These are phyloP conservation scores for Tetrapisispora namnaoensis DNA, from an alignment of 805 yeast species.

Conservation along the genomic window DNA sequence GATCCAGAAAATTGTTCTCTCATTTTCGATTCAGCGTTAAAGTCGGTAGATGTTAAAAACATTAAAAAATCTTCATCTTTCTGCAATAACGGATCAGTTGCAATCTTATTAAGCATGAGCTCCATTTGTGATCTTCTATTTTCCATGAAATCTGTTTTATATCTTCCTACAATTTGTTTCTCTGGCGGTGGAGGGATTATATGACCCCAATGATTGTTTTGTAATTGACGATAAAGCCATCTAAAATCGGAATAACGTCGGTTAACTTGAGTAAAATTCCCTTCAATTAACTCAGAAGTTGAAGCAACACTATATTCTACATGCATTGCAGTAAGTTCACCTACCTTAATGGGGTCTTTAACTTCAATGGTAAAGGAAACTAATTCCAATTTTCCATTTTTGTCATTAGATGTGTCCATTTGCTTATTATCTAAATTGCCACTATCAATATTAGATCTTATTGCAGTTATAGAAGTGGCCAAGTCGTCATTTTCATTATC, in stretches of 20 bases:
- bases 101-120: constrained; percentile 72
- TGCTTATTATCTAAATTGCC: constrained; percentile 9
- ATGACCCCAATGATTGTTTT: constrained; percentile 75
- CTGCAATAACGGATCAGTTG: constrained; percentile 44
- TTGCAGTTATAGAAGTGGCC: neutral
- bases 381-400: neutral
- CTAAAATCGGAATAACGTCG: constrained; percentile 84
- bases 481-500: neutral
- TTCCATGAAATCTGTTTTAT: constrained; percentile 84
- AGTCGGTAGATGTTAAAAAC: constrained; percentile 66
- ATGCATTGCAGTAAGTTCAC: constrained; percentile 82
- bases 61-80: constrained; percentile 65
- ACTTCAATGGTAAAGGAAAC: constrained; percentile 51
- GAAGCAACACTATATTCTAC: constrained; percentile 76
- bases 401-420: constrained; percentile 15
- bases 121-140: constrained; percentile 61
- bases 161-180: constrained; percentile 86
- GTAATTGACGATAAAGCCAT: constrained; percentile 84
- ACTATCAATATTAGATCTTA: neutral
- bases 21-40: constrained; percentile 55
- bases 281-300: constrained; percentile 32
- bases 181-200: constrained; percentile 93
- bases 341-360: constrained; percentile 86
- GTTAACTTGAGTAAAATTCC: constrained; percentile 48
- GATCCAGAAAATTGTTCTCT: constrained; percentile 53